These are phyloP conservation scores for Staphylotrichum longicolle DNA, from an alignment of 495 filamentous ascomycete species.

Conservation along the genomic window DNA sequence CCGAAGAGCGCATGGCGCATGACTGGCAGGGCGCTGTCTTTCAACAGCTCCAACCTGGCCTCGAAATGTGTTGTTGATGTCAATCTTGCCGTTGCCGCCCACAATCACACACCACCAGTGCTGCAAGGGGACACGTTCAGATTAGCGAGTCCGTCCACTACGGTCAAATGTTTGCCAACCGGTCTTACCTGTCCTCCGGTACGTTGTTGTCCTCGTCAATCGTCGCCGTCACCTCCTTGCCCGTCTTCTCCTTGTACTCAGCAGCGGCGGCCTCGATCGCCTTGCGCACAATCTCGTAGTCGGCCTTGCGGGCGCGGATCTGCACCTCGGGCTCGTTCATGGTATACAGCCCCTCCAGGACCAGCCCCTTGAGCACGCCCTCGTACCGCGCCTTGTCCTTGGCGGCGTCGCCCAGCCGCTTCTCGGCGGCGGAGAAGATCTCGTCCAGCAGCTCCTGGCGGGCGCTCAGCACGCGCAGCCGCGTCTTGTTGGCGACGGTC, in stretches of 20 bases:
- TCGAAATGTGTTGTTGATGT: slow-evolving; percentile 99
- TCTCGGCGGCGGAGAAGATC: slow-evolving; percentile 78
- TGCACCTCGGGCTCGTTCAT: slow-evolving; percentile 74
- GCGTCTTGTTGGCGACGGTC: slow-evolving; percentile 90
- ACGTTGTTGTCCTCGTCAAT: slow-evolving; percentile 78
- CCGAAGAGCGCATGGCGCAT: slow-evolving; percentile 86
- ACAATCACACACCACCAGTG: slow-evolving; percentile 79
- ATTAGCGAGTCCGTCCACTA: no score
- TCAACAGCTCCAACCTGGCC: slow-evolving; percentile 79
- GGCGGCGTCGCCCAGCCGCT: slow-evolving; percentile 60
- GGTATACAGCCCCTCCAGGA: slow-evolving; percentile 88
- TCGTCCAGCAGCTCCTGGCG: slow-evolving; percentile 87
- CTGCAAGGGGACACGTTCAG: slow-evolving; percentile 44
- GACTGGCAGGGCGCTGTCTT: slow-evolving; percentile 78
- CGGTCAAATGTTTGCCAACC: no score
- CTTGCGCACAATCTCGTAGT: slow-evolving; percentile 67
- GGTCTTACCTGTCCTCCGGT: slow-evolving; percentile 77
- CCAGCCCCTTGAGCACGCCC: slow-evolving; percentile 67
- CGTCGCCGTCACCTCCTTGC: slow-evolving; percentile 56
- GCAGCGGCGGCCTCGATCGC: slow-evolving; percentile 70
- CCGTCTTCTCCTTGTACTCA: slow-evolving; percentile 76
- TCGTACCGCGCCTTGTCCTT: slow-evolving; percentile 73
- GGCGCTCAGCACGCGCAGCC: slow-evolving; percentile 78
- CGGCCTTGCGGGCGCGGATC: slow-evolving; percentile 74
- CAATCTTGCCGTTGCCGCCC: slow-evolving; percentile 86